Conservation (phyloP, 371 early-diverging fungal genomes). For the Mucor sp. region DNA sequence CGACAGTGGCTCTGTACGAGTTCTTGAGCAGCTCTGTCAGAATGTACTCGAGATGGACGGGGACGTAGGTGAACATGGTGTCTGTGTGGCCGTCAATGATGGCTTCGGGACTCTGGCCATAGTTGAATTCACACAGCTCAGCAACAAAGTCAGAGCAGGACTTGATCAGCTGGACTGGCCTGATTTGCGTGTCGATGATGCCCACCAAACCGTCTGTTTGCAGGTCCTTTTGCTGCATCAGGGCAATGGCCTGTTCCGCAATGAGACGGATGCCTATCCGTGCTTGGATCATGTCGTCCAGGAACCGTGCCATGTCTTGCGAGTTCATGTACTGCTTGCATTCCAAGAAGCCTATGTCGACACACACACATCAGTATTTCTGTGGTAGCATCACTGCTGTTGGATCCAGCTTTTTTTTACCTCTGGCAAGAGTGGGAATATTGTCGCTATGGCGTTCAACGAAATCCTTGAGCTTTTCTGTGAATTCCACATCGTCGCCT, state of each 20-base stretch:
- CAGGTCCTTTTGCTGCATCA: conserved; percentile 60
- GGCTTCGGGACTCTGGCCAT: conserved; percentile 80
- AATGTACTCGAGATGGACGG: conserved; percentile 95
- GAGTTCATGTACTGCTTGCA: conserved; percentile 82
- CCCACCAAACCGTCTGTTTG: conserved; percentile 70
- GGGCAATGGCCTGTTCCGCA: conserved; percentile 92
- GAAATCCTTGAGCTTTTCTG: conserved; percentile 67
- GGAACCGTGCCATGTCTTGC: conserved; percentile 72
- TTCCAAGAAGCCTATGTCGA: conserved; percentile 67
- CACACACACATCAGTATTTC: background rate
- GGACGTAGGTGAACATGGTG: conserved; percentile 85
- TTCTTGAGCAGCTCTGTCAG: conserved; percentile 93
- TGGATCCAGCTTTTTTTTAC: conserved; percentile 29
- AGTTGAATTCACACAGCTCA: conserved; percentile 91
- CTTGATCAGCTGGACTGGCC: conserved; percentile 69
- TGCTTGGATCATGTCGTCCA: conserved; percentile 91
- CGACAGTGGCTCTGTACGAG: conserved; percentile 89
- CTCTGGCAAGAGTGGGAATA: conserved; percentile 83
- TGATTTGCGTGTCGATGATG: conserved; percentile 80
- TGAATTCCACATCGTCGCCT: conserved; percentile 60
- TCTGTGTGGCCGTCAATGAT: conserved; percentile 79
- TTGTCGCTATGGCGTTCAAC: conserved; percentile 81
- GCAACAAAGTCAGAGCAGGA: conserved; percentile 75
- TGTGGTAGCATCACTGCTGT: too few relatives aligned
- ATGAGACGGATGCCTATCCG: conserved; percentile 95